Conservation (phyloP, 345 rosid genomes). For the Raphanus sativus region DNA sequence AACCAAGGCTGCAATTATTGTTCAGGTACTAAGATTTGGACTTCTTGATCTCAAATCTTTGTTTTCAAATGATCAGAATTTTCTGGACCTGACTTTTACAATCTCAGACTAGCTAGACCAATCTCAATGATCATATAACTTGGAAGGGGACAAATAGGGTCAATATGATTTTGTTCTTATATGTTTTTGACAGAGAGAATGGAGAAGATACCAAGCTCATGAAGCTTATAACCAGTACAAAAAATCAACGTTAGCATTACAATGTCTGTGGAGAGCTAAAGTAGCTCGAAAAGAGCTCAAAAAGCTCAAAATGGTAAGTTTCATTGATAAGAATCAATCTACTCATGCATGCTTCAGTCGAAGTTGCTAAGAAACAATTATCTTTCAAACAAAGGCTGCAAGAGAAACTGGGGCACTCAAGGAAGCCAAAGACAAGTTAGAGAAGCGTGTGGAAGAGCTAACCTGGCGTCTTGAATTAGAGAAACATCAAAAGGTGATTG, state of each 20-base stretch:
- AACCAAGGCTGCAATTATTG: conserved; percentile 54
- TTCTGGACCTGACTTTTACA: conserved; percentile 3
- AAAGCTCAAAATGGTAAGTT: conserved; percentile 55
- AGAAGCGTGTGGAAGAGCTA: conserved; percentile 66
- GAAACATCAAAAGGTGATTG: conserved; percentile 56
- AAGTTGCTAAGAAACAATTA: conserved; percentile 5
- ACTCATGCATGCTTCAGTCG: conserved; percentile 1
- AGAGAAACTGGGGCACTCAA: conserved; percentile 72
- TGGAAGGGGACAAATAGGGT: neutral
- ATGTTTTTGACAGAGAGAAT: conserved; percentile 46
- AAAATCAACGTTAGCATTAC: conserved; percentile 52
- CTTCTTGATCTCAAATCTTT: neutral
- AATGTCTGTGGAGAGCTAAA: conserved; percentile 63
- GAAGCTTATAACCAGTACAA: conserved; percentile 46
- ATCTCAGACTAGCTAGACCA: neutral
- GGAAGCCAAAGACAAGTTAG: conserved; percentile 66
- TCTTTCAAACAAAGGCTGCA: conserved; percentile 51
- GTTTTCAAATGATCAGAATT: neutral
- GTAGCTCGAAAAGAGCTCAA: conserved; percentile 64
- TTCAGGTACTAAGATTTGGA: conserved; percentile 49
- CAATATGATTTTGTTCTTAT: neutral
- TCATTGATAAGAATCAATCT: neutral
- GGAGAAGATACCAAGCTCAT: conserved; percentile 54
- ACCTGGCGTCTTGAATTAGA: conserved; percentile 61
- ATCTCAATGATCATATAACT: neutral